Percentiles rank a stretch among this genome's conserved stretches.
phyloP scores from a whole-genome alignment of 208 protist genomes.

The Acanthamoeba quina region DNA sequence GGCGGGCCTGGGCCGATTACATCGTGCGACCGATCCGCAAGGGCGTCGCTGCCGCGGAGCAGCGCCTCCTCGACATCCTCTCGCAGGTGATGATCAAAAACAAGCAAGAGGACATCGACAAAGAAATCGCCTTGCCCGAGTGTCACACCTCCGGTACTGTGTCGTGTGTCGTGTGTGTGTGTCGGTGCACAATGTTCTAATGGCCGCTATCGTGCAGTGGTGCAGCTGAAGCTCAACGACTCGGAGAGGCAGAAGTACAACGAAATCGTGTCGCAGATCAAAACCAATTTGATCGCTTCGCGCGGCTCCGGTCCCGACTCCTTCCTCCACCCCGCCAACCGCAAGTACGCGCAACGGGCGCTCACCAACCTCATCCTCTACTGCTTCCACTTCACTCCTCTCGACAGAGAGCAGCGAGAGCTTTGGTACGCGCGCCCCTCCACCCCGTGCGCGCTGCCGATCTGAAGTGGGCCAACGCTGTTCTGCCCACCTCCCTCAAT shows the following conservation, averaged over 20 bases:
- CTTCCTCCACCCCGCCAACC: conserved; percentile 57
- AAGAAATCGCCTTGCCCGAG: conserved; percentile 38
- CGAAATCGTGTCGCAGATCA: conserved; percentile 70
- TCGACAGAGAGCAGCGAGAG: conserved; percentile 41
- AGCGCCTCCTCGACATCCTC: conserved; percentile 63
- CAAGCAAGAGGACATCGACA: conserved; percentile 58
- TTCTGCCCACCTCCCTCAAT: not conserved
- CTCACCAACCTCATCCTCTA: conserved; percentile 67
- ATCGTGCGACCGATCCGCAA: conserved; percentile 71
- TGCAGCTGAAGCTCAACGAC: conserved; percentile 1
- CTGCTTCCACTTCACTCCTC: conserved; percentile 64
- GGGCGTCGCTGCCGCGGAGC: conserved; percentile 13
- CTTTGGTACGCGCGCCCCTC: conserved; percentile 6
- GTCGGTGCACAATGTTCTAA: too few relatives aligned
- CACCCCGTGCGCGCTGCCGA: not conserved
- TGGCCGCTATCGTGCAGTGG: not conserved
- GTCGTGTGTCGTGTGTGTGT: not conserved
- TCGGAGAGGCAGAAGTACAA: conserved; percentile 71
- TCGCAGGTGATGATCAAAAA: conserved; percentile 66
- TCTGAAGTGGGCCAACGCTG: not conserved
- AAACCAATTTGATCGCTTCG: conserved; percentile 71
- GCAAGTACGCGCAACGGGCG: conserved; percentile 67
- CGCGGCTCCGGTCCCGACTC: conserved; percentile 33
- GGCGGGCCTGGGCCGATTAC: not conserved
- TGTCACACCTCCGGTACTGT: conserved; percentile 29